Evolutionary conservation across 768 basidiomycete species (phyloP).

Genomic region (Suillus lakei): DNA sequence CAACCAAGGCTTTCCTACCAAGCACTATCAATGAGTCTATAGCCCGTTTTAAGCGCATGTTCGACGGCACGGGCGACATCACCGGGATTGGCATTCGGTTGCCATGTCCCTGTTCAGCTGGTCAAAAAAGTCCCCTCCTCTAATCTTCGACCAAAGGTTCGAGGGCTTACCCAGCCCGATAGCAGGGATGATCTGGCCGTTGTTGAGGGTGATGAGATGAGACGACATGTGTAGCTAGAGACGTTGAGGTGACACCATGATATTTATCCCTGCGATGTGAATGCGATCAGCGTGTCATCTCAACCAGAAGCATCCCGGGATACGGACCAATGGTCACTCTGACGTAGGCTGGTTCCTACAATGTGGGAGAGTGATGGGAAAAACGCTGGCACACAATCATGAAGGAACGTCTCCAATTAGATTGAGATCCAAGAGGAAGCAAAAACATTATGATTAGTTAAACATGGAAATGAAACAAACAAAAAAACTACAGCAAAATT

Average conservation of each 20-base stretch:
- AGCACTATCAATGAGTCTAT: constrained; percentile 79
- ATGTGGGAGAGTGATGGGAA: too few relatives aligned
- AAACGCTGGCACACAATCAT: too few relatives aligned
- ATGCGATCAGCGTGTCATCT: too few relatives aligned
- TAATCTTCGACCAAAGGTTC: background rate
- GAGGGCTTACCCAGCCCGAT: constrained; percentile 57
- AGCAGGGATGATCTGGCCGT: constrained; percentile 56
- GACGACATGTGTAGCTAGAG: constrained; percentile 33
- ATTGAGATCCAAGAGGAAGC: too few relatives aligned
- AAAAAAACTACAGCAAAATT: too few relatives aligned
- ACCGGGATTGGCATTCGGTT: constrained; percentile 62
- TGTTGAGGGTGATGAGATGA: constrained; percentile 64
- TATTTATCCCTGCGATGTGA: background rate
- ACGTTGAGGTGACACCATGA: background rate
- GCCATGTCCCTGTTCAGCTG: constrained; percentile 75
- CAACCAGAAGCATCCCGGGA: too few relatives aligned
- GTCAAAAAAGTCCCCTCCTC: background rate
- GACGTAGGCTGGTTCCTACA: too few relatives aligned
- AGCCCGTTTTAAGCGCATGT: constrained; percentile 76
- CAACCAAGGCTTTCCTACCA: constrained; percentile 33
- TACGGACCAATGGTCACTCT: too few relatives aligned
- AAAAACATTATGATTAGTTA: too few relatives aligned
- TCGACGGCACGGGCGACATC: constrained; percentile 72
- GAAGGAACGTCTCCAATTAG: too few relatives aligned
- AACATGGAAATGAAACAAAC: too few relatives aligned